Conservation (phyloP, 2,329 filamentous ascomycete genomes). For the Aciculosporium take region DNA sequence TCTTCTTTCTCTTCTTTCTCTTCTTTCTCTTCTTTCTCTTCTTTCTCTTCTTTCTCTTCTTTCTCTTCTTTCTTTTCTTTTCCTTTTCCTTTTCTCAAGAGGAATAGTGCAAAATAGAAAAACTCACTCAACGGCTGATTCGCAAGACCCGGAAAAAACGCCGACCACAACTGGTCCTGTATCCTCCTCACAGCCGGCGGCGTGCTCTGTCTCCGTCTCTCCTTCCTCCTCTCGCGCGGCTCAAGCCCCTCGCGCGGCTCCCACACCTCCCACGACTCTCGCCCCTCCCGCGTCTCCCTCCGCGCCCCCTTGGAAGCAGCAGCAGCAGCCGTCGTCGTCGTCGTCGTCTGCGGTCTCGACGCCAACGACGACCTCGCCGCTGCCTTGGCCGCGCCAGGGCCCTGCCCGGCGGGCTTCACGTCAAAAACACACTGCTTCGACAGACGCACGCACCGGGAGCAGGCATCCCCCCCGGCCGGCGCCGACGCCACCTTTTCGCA, state of each 20-base stretch:
- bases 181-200: not conserved
- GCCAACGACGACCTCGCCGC: not conserved
- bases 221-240: no score
- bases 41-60: no score
- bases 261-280: not conserved
- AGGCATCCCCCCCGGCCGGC: not conserved
- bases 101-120: no score
- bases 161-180: no score
- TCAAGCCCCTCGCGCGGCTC: no score
- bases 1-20: no score
- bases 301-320: not conserved
- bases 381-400: not conserved
- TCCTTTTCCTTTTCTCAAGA: no score
- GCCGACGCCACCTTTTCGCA: slow-evolving; percentile 1
- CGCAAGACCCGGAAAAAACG: no score
- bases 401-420: not conserved
- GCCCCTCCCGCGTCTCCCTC: not conserved
- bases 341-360: not conserved
- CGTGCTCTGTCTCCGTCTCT: not conserved
- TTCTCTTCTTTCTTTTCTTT: no score
- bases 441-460: slow-evolving; percentile 1
- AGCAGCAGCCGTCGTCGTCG: not conserved
- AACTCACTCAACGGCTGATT: no score
- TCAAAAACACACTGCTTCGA: slow-evolving; percentile 5
- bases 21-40: no score